Conservation (phyloP, 768 basidiomycete genomes). For the Kwoniella mangroviensis region DNA sequence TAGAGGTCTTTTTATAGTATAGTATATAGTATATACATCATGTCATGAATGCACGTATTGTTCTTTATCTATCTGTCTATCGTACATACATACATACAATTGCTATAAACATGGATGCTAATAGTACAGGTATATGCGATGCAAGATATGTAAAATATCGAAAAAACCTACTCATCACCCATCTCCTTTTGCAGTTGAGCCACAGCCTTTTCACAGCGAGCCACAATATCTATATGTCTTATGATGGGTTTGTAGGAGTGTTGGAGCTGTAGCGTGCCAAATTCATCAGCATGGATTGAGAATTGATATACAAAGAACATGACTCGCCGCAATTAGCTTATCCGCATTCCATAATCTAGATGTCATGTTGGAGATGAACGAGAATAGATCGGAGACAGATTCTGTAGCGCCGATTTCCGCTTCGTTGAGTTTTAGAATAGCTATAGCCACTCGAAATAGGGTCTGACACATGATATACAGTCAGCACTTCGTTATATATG, state of each 20-base stretch:
- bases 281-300: not conserved
- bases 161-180: slow-evolving; percentile 12
- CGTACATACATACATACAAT: not conserved
- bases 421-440: slow-evolving; percentile 82
- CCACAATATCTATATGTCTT: slow-evolving; percentile 27
- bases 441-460: slow-evolving; percentile 73
- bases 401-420: slow-evolving; percentile 80
- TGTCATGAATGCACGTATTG: slow-evolving; percentile 10
- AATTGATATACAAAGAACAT: too few species aligned
- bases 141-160: not conserved
- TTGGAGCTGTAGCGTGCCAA: slow-evolving; percentile 18
- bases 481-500: not conserved
- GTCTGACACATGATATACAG: slow-evolving; percentile 20
- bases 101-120: not conserved
- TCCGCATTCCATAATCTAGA: slow-evolving; percentile 93
- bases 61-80: not conserved
- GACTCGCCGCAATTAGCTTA: slow-evolving; percentile 77
- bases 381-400: slow-evolving; percentile 86
- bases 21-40: slow-evolving; percentile 3
- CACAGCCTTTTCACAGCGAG: slow-evolving; percentile 30
- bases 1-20: slow-evolving; percentile 6
- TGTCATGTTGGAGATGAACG: slow-evolving; percentile 84
- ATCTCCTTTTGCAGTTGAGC: slow-evolving; percentile 23
- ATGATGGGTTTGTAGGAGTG: slow-evolving; percentile 37
- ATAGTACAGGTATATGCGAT: slow-evolving; percentile 1